Base-by-base conservation (phyloP, 140 eudicot species). In the Ambrosia hybrid region DNA sequence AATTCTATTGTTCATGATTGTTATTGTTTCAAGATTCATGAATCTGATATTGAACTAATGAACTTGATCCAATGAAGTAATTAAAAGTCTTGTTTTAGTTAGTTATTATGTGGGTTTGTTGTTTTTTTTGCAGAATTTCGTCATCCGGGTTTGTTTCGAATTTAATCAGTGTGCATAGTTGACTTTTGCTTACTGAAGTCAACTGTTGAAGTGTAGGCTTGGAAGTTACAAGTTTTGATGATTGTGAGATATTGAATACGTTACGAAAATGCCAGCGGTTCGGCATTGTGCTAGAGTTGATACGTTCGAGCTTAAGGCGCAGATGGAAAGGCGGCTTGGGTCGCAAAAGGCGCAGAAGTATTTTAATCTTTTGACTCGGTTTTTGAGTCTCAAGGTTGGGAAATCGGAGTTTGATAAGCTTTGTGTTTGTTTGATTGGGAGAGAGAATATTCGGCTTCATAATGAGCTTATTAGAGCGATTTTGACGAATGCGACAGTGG, bases 201-300 rank as follows among this genome's bases (percentile, higher is more conserved):
- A 73, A 21, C 30, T 21, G 30, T 21, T 1, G 30, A 73, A 56
- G 11, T 36, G 16, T 58, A 67, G 46, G 59, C 51, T 12, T 59
- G 2, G 16, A 71, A 56, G 43, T 7, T 71, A 5, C 2, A 41
- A 41, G 46, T 41, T 48, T 65, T 76, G 57, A 81, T 79, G 85
- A 67, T 82, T 17, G 80, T 68, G 36, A 74, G 77, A 79, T 52
- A 82, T 66, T 77, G 55, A 81, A 65, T 77, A 41, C 75, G 57
- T 46, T 65, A 21, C 38, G 46, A 37, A 81, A 73, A 91, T 88
- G 96, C 87, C 89, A 9, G 82, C 74, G 14, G 82, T 73, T 75
- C 79, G 89, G 87, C 91, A 83, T 83, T 81, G 75, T 68, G 65
- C 87, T 53, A 85, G 98, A 67, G 64, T 89, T 15, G 92, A 92